Base-by-base conservation (phyloP, 140 eudicot genomes). In the Stevia rebaudiana region DNA sequence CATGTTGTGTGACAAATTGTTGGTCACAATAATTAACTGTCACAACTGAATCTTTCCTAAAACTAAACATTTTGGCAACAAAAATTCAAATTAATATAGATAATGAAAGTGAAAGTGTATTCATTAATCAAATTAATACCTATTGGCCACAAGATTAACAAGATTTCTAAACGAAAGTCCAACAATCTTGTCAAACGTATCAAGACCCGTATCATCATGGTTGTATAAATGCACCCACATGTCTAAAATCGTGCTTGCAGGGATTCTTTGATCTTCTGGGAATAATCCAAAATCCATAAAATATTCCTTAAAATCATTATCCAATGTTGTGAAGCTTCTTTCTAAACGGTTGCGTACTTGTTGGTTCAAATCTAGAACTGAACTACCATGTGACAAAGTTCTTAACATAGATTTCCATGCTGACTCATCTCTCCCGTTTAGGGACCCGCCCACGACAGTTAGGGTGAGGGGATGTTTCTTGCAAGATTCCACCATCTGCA, bases 161-260 rank as follows among this genome's bases (percentile, higher is more conserved):
- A 79, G 89, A 69, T 79, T 74, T 67, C 79, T 55, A 21, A 22
- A 40, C 6, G 77, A 67, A 42, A 80, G 83, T 64, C 67, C 77
- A 58, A 41, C 3, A 35, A 83, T 73, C 36, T 31, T 66, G 15
- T 3, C 47, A 0, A 80, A 23, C 58, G 83, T 59, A 35, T 63
- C 61, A 30, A 3, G 16, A 19, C 79, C 90, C 31, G 59, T 73
- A 17, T 77, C 78, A 31, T 74, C 86, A n/a, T 70, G 71, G 39
- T 63, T 59, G 51, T 83, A 83, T 23, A 75, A 46, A 58, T 80
- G 86, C 59, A 67, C 79, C 86, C 86, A 83, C 81, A 83, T 80
- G 53, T 80, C 76, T 64, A 67, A 39, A n/a, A 80, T 81, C 18
- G 63, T 59, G 0, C 71, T 39, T 54, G 79, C 69, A 2, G 86